These are phyloP conservation scores for Barbatosphaeria neglecta DNA, from an alignment of 495 filamentous ascomycete genomes.

Conservation along the genomic window DNA sequence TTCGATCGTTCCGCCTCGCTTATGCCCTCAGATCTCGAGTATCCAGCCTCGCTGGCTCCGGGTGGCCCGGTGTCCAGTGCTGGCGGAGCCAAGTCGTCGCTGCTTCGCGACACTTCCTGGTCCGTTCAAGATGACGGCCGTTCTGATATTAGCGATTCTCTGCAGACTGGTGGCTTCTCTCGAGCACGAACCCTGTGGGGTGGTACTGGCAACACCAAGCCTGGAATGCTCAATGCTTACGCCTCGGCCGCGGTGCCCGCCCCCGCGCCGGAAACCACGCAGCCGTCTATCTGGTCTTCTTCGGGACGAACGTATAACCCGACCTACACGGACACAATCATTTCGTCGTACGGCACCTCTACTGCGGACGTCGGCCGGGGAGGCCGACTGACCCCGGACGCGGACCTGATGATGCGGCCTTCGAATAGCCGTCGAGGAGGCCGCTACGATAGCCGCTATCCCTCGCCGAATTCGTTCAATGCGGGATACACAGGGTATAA, in stretches of 20 bases:
- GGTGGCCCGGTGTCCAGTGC: slow-evolving; percentile 36
- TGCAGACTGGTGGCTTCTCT: slow-evolving; percentile 49
- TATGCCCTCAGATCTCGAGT: slow-evolving; percentile 15
- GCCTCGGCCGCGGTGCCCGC: slow-evolving; percentile 26
- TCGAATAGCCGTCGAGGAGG: slow-evolving; percentile 21
- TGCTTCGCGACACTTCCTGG: slow-evolving; percentile 52
- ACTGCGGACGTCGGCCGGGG: slow-evolving; percentile 26
- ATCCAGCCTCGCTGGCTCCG: slow-evolving; percentile 11
- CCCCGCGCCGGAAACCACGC: slow-evolving; percentile 21
- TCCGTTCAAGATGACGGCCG: slow-evolving; percentile 51
- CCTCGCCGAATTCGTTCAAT: slow-evolving; percentile 11
- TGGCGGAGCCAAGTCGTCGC: slow-evolving; percentile 32
- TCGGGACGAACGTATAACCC: slow-evolving; percentile 23
- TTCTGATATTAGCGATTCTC: slow-evolving; percentile 51
- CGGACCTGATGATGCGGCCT: slow-evolving; percentile 27
- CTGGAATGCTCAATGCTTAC: slow-evolving; percentile 15
- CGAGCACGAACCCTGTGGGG: slow-evolving; percentile 55
- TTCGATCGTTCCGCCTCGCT: slow-evolving; percentile 12
- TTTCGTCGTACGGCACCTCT: slow-evolving; percentile 12
- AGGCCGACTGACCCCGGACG: slow-evolving; percentile 34
- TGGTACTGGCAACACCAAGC: slow-evolving; percentile 16
- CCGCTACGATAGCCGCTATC: slow-evolving; percentile 33
- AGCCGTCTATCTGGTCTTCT: slow-evolving; percentile 22
- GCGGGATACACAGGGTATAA: slow-evolving; percentile 13
- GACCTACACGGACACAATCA: slow-evolving; percentile 14